Percentiles rank a stretch among this genome's conserved stretches.
Conservation (phyloP, 257 asterid genomes). For the Craterostigma plantagineum region DNA sequence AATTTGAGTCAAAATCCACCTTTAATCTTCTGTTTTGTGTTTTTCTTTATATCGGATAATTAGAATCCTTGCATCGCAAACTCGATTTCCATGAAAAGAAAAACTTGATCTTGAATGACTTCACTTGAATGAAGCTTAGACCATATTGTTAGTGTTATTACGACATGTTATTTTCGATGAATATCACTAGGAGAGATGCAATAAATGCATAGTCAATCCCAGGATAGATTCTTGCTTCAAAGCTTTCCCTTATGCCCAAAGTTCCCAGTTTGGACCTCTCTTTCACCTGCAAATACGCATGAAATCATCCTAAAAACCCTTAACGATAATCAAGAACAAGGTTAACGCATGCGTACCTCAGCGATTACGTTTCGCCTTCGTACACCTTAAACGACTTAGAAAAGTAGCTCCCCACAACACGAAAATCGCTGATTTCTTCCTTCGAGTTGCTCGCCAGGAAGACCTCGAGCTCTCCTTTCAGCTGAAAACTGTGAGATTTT, state of each 20-base stretch:
- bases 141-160: too few species aligned
- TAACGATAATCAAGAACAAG: too few species aligned
- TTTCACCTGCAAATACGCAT: constrained; percentile 16
- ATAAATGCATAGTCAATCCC: constrained; percentile 26
- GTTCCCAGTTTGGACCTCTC: constrained; percentile 20
- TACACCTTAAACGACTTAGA: constrained; percentile 21
- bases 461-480: constrained; percentile 19
- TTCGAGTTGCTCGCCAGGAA: constrained; percentile 18
- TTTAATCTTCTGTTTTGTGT: too few species aligned
- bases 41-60: too few species aligned
- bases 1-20: too few species aligned
- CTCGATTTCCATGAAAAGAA: too few species aligned
- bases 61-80: too few species aligned
- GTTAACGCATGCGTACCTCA: constrained; percentile 14
- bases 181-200: constrained; percentile 21
- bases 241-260: constrained; percentile 14
- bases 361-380: constrained; percentile 24
- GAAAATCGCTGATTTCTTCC: constrained; percentile 15
- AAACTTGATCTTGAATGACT: too few species aligned
- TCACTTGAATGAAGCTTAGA: too few species aligned
- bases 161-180: constrained; percentile 11
- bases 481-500: constrained; percentile 13
- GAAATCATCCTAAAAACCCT: neutral
- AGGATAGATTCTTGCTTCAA: constrained; percentile 35
- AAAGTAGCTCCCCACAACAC: constrained; percentile 18